Evolutionary conservation across 176 grass and related monocot genomes (phyloP).

Genomic region (Oropetium thomaeum): DNA sequence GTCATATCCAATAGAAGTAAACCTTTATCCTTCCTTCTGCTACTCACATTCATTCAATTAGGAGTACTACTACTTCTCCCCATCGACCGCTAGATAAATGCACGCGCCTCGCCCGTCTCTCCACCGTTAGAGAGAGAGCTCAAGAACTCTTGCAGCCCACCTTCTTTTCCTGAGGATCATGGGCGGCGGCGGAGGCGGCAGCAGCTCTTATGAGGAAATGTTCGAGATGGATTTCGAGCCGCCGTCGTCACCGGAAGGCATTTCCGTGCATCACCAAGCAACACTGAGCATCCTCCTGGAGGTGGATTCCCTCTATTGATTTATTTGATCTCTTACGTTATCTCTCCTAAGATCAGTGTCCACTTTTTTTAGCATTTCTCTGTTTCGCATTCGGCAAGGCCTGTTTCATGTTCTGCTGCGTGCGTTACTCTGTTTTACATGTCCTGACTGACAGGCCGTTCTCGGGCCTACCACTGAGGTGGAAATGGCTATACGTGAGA

Average conservation of each 20-base stretch:
- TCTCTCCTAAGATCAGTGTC: background rate
- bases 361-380: background rate
- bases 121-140: background rate
- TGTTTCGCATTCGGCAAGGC: background rate
- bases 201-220: constrained; percentile 27
- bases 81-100: constrained; percentile 37
- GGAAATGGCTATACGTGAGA: constrained; percentile 49
- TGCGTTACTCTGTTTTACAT: background rate
- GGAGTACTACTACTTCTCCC: too few relatives aligned
- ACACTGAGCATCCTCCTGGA: constrained; percentile 37
- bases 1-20: constrained; percentile 42
- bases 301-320: constrained; percentile 4
- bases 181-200: constrained; percentile 46
- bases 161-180: constrained; percentile 14
- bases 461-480: constrained; percentile 27
- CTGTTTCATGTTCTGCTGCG: background rate
- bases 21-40: background rate
- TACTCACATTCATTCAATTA: constrained; percentile 34
- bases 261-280: constrained; percentile 15
- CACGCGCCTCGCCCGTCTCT: background rate
- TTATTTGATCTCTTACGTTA: background rate
- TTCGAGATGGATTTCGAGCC: constrained; percentile 47
- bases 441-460: background rate
- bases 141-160: background rate
- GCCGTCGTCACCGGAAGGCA: constrained; percentile 4